phyloP scores from a whole-genome alignment of 208 protist species.

The Kentomonas sorsogonicus region DNA sequence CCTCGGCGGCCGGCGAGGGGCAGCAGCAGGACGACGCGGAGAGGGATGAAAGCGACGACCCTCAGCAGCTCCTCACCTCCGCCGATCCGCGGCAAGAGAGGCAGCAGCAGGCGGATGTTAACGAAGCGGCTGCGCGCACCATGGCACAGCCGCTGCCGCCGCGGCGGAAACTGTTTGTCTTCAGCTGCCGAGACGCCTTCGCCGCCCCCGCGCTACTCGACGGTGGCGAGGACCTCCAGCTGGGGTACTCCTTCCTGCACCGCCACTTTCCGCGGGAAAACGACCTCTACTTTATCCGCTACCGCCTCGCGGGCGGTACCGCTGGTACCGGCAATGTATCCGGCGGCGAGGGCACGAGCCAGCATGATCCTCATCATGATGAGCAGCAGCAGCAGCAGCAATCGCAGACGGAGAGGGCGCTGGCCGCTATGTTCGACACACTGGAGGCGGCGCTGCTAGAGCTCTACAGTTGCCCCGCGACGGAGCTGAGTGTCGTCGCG shows the following conservation, averaged over 20 bases:
- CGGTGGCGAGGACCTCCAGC: slow-evolving; percentile 59
- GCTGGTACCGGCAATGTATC: too few relatives aligned
- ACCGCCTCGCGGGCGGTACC: too few relatives aligned
- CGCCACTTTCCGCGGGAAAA: slow-evolving; percentile 26
- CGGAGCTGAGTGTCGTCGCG: slow-evolving; percentile 48
- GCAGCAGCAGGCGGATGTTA: slow-evolving; percentile 16
- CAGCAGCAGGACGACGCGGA: too few relatives aligned
- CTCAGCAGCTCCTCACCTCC: too few relatives aligned
- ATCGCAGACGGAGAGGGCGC: background rate
- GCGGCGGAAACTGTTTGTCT: slow-evolving; percentile 37
- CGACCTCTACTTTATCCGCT: too few relatives aligned
- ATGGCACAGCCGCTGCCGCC: slow-evolving; percentile 6
- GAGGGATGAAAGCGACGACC: too few relatives aligned
- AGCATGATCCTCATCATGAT: background rate
- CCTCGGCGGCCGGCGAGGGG: too few relatives aligned
- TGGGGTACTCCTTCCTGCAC: slow-evolving; percentile 68
- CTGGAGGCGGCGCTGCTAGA: slow-evolving; percentile 11
- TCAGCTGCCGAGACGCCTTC: slow-evolving; percentile 51
- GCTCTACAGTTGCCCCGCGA: slow-evolving; percentile 39
- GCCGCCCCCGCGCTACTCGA: slow-evolving; percentile 64
- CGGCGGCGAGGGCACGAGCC: background rate
- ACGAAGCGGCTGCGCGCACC: background rate
- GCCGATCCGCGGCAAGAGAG: background rate
- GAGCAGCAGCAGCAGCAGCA: background rate
- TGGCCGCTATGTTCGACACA: background rate